Evolutionary conservation across 345 rosid genomes (phyloP).

Genomic region (Brassica napus): Da-Ae NC_063450.1:42224001-42224500

Average conservation of each 20-base stretch:
- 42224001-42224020: slow-evolving; percentile 93
- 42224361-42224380: slow-evolving; percentile 68
- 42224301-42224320: not conserved
- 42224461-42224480: slow-evolving; percentile 66
- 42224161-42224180: slow-evolving; percentile 79
- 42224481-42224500: not conserved
- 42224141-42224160: slow-evolving; percentile 82
- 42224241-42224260: slow-evolving; percentile 48
- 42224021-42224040: slow-evolving; percentile 96
- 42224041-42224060: slow-evolving; percentile 89
- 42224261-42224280: not conserved
- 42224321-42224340: slow-evolving; percentile 55
- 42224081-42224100: slow-evolving; percentile 83
- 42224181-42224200: slow-evolving; percentile 90
- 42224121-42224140: slow-evolving; percentile 84
- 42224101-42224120: slow-evolving; percentile 89
- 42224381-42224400: slow-evolving; percentile 87
- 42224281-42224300: not conserved
- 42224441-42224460: slow-evolving; percentile 66
- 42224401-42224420: slow-evolving; percentile 88
- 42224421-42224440: slow-evolving; percentile 79
- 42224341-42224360: slow-evolving; percentile 77
- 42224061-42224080: slow-evolving; percentile 95
- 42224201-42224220: slow-evolving; percentile 67
- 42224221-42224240: slow-evolving; percentile 79